Conservation (phyloP, 1,139 yeast genomes). For the Hyphopichia wangnamkhiaoensis region DNA sequence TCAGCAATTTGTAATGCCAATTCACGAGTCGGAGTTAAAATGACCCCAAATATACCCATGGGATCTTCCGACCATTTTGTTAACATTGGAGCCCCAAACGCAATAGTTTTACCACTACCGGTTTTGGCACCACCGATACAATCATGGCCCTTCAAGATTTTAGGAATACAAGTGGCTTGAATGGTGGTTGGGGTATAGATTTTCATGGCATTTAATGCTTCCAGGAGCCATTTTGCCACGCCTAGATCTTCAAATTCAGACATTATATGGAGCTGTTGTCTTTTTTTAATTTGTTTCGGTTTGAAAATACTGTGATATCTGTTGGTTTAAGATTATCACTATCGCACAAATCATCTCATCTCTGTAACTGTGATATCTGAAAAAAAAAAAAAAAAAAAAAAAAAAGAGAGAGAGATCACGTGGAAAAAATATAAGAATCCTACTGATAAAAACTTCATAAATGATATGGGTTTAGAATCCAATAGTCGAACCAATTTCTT, state of each 20-base stretch:
- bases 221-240: conserved; percentile 82
- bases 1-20: conserved; percentile 96
- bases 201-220: conserved; percentile 78
- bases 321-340: conserved; percentile 1
- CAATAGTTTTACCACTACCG: conserved; percentile 97
- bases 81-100: conserved; percentile 95
- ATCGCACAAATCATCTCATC: conserved; percentile 3
- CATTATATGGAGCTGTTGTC: too few relatives aligned
- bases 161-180: conserved; percentile 87
- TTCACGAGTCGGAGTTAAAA: conserved; percentile 94
- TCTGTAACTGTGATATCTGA: not conserved
- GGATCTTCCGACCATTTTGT: conserved; percentile 96
- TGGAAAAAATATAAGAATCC: too few relatives aligned
- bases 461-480: too few relatives aligned
- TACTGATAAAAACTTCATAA: too few relatives aligned
- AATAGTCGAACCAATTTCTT: too few relatives aligned
- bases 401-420: not conserved
- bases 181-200: conserved; percentile 82
- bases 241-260: conserved; percentile 64
- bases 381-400: not conserved
- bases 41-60: conserved; percentile 83
- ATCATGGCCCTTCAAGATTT: conserved; percentile 77
- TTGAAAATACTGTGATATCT: too few relatives aligned
- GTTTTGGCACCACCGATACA: conserved; percentile 99
- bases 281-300: too few relatives aligned